Evolutionary conservation across 129 eudicot genomes (phyloP).

Genomic region (Smallanthus sonchifolius): DNA sequence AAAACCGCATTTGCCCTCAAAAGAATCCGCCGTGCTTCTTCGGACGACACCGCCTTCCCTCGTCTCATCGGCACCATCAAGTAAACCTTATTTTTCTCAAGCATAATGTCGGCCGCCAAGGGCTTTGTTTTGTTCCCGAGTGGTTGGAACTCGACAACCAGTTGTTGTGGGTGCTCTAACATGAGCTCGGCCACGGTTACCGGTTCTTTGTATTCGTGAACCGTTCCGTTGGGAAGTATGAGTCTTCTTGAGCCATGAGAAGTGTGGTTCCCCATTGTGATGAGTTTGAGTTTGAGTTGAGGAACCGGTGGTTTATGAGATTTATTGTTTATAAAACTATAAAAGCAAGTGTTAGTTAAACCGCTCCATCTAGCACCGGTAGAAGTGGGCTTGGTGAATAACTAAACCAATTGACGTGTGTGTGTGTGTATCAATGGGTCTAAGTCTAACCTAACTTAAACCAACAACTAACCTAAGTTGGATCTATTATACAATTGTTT

Average conservation of each 20-base stretch:
- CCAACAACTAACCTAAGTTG: background rate
- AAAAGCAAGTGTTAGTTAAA: conserved; percentile 62
- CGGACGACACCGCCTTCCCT: conserved; percentile 45
- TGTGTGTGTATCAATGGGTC: conserved; percentile 7
- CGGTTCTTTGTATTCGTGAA: conserved; percentile 43
- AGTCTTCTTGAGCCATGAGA: conserved; percentile 43
- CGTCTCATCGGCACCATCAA: conserved; percentile 58
- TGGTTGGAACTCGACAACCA: conserved; percentile 55
- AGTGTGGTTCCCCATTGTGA: conserved; percentile 59
- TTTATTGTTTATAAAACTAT: background rate
- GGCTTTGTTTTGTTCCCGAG: conserved; percentile 39
- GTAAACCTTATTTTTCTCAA: conserved; percentile 55
- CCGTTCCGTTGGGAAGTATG: conserved; percentile 57
- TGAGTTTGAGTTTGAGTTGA: background rate
- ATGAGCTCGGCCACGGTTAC: conserved; percentile 81
- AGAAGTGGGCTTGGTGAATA: conserved; percentile 52
- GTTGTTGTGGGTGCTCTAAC: conserved; percentile 59
- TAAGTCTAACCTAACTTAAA: conserved; percentile 21
- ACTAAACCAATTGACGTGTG: conserved; percentile 16
- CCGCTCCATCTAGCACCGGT: conserved; percentile 52
- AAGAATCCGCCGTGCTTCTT: conserved; percentile 47
- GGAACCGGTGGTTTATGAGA: background rate
- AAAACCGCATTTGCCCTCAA: conserved; percentile 31
- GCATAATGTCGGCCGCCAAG: conserved; percentile 62
- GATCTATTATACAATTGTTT: background rate